phyloP scores from a whole-genome alignment of 768 basidiomycete genomes.

The Mycena rosella region DNA sequence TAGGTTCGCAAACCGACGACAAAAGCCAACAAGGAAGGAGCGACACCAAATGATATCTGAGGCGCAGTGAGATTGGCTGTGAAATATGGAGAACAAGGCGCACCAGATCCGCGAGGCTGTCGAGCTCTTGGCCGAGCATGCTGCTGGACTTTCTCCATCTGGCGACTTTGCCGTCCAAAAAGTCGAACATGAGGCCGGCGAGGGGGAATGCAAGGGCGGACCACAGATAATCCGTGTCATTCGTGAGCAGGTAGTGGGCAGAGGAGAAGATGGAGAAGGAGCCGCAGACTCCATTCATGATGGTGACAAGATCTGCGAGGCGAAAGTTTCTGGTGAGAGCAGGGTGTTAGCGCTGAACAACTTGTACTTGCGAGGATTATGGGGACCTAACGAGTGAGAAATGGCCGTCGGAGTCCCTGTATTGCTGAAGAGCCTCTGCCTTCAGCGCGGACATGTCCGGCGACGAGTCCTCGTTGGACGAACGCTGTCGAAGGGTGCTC shows the following conservation, averaged over 20 bases:
- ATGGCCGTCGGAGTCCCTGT: conserved; percentile 92
- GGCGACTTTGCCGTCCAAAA: conserved; percentile 97
- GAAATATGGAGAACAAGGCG: conserved; percentile 43
- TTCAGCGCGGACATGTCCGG: conserved; percentile 36
- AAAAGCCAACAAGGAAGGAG: conserved; percentile 94
- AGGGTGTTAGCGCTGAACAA: conserved; percentile 35
- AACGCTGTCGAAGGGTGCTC: conserved; percentile 66
- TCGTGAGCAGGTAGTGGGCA: conserved; percentile 86
- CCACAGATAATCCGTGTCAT: conserved; percentile 85
- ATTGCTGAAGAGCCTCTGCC: conserved; percentile 76
- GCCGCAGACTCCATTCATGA: conserved; percentile 99
- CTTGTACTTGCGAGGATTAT: conserved; percentile 32
- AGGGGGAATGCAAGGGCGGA: conserved; percentile 90
- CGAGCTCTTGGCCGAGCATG: conserved; percentile 97
- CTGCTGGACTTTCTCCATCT: conserved; percentile 96
- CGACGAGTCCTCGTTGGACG: conserved; percentile 42
- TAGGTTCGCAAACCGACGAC: conserved; percentile 91
- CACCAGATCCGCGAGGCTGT: conserved; percentile 96
- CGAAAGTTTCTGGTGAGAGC: conserved; percentile 85
- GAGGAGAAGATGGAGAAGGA: conserved; percentile 95
- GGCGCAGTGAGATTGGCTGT: conserved; percentile 21
- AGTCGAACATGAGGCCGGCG: conserved; percentile 97
- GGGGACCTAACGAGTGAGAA: conserved; percentile 95
- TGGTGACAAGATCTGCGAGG: conserved; percentile 96
- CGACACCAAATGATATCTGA: conserved; percentile 98